phyloP scores from a whole-genome alignment of 495 filamentous ascomycete species.

The Platismatia glauca region DNA sequence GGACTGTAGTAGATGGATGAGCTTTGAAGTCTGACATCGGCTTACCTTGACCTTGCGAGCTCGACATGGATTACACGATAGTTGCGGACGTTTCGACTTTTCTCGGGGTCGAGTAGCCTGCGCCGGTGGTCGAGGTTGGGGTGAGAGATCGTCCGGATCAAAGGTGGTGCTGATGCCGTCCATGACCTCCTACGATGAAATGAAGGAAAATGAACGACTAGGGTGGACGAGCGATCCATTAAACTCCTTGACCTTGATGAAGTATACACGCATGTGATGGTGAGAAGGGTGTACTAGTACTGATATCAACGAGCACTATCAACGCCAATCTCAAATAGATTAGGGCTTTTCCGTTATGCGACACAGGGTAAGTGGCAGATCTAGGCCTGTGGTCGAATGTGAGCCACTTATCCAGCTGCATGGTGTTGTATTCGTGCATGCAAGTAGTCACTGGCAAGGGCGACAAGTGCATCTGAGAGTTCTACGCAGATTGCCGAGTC shows the following conservation, averaged over 20 bases:
- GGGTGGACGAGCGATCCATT: slow-evolving; percentile 6
- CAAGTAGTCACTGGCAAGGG: neutral
- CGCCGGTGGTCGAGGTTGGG: slow-evolving; percentile 6
- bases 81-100: slow-evolving; percentile 23
- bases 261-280: slow-evolving; percentile 8
- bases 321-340: slow-evolving; percentile 12
- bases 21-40: neutral
- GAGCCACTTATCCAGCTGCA: slow-evolving; percentile 14
- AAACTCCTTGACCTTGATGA: slow-evolving; percentile 5
- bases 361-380: slow-evolving; percentile 19
- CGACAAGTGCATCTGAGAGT: slow-evolving; percentile 3
- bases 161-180: slow-evolving; percentile 13
- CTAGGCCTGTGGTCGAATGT: slow-evolving; percentile 10
- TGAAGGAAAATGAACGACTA: slow-evolving; percentile 2
- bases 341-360: slow-evolving; percentile 18
- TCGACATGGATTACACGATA: slow-evolving; percentile 23
- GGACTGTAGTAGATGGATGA: neutral
- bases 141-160: slow-evolving; percentile 1
- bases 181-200: slow-evolving; percentile 8
- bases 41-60: slow-evolving; percentile 23
- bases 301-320: slow-evolving; percentile 12
- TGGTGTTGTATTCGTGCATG: slow-evolving; percentile 12
- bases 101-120: slow-evolving; percentile 17
- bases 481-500: slow-evolving; percentile 17
- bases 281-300: neutral